phyloP scores from a whole-genome alignment of 2,329 filamentous ascomycete genomes.

The Sphaerostilbella broomeana region DNA sequence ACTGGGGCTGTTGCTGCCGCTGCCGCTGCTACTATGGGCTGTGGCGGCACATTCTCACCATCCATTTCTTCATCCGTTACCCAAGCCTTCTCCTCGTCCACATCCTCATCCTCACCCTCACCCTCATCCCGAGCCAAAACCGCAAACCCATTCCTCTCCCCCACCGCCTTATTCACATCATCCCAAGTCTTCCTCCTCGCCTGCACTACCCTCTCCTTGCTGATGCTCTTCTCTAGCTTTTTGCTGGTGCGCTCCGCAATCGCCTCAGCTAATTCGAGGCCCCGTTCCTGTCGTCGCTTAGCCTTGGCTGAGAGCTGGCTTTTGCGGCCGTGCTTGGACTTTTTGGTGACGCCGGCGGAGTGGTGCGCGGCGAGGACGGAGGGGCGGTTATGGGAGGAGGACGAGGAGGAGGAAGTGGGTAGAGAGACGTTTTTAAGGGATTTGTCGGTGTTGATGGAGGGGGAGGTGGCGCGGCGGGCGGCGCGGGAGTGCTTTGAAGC shows the following conservation, averaged over 20 bases:
- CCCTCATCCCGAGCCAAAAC: slow-evolving; percentile 16
- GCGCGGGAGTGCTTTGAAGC: slow-evolving; percentile 66
- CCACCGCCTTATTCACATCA: slow-evolving; percentile 43
- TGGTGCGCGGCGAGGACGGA: slow-evolving; percentile 65
- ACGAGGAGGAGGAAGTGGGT: slow-evolving; percentile 32
- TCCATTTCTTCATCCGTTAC: slow-evolving; percentile 33
- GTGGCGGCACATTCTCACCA: slow-evolving; percentile 14
- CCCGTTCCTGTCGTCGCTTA: slow-evolving; percentile 49
- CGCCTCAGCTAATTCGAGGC: slow-evolving; percentile 52
- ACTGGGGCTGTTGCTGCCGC: slow-evolving; percentile 12
- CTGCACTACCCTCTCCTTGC: slow-evolving; percentile 40
- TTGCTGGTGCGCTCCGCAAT: slow-evolving; percentile 51
- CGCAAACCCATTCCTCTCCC: slow-evolving; percentile 18
- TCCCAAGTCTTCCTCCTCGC: slow-evolving; percentile 50
- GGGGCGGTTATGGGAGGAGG: slow-evolving; percentile 38
- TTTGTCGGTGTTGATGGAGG: slow-evolving; percentile 65
- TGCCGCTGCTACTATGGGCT: background rate
- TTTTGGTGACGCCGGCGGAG: slow-evolving; percentile 61
- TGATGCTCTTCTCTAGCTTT: slow-evolving; percentile 51
- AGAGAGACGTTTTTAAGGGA: slow-evolving; percentile 56
- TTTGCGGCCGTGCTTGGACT: slow-evolving; percentile 51
- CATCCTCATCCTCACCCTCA: slow-evolving; percentile 21
- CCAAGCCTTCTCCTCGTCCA: slow-evolving; percentile 17
- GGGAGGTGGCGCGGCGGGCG: slow-evolving; percentile 64
- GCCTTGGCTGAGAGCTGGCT: slow-evolving; percentile 50